Percentiles rank a stretch among this genome's conserved stretches.
phyloP scores from a whole-genome alignment of 2,329 filamentous ascomycete species.

The Elsinoe fawcettii region DNA sequence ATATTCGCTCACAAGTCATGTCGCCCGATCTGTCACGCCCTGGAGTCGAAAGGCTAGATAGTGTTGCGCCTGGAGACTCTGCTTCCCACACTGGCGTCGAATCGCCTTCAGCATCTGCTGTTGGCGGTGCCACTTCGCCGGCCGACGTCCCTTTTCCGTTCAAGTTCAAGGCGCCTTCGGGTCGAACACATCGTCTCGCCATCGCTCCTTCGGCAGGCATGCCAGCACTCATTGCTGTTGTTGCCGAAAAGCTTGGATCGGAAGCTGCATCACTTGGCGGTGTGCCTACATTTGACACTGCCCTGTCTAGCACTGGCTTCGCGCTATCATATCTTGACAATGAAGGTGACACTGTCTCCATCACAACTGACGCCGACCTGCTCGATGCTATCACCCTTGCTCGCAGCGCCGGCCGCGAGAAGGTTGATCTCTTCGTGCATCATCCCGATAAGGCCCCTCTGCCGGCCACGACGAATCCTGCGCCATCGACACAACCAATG shows the following conservation, averaged over 20 bases:
- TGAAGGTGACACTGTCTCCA: constrained; percentile 92
- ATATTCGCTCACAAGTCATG: constrained; percentile 62
- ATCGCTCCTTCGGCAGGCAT: constrained; percentile 74
- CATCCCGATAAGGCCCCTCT: constrained; percentile 83
- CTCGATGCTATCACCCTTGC: constrained; percentile 82
- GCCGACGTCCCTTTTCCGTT: constrained; percentile 83
- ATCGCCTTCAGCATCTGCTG: constrained; percentile 61
- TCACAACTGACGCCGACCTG: constrained; percentile 90
- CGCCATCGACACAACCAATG: constrained; percentile 44
- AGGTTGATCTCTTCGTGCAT: constrained; percentile 95
- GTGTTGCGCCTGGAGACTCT: constrained; percentile 85
- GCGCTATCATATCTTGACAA: constrained; percentile 94
- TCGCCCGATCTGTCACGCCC: constrained; percentile 64
- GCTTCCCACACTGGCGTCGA: constrained; percentile 85
- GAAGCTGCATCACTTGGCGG: constrained; percentile 83
- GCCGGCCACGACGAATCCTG: constrained; percentile 53
- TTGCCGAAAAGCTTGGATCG: constrained; percentile 73
- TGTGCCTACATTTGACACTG: constrained; percentile 60
- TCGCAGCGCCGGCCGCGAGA: constrained; percentile 68
- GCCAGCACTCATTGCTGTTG: constrained; percentile 65
- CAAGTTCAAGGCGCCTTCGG: constrained; percentile 97
- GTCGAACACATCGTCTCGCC: constrained; percentile 86
- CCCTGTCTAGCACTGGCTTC: constrained; percentile 68
- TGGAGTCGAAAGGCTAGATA: constrained; percentile 63
- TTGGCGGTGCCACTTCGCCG: constrained; percentile 49